Conservation (phyloP, 768 basidiomycete species). For the Macrolepiota dolichaula region DNA sequence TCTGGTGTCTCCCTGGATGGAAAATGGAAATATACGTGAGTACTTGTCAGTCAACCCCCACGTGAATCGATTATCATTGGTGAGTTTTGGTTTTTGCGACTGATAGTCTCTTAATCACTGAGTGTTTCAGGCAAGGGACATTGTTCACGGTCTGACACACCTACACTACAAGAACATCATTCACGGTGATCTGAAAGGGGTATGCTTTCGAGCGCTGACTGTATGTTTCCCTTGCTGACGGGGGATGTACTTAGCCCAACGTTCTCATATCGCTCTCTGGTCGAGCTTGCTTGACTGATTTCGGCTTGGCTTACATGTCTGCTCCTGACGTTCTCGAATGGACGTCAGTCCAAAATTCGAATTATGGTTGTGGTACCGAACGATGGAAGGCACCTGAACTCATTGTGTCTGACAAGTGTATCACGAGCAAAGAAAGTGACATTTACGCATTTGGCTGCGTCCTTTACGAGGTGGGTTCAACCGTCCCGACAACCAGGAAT, state of each 20-base stretch:
- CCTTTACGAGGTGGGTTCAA: constrained; percentile 28
- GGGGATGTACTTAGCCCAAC: constrained; percentile 30
- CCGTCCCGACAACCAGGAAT: background rate
- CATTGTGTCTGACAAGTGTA: constrained; percentile 20
- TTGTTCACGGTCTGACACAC: constrained; percentile 27
- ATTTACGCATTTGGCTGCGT: constrained; percentile 41
- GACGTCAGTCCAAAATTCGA: constrained; percentile 16
- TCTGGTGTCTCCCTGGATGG: constrained; percentile 35
- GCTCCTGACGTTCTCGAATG: constrained; percentile 18
- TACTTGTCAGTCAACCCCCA: constrained; percentile 18
- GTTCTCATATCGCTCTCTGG: constrained; percentile 39
- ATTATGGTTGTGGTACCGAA: constrained; percentile 24
- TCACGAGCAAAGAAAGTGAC: constrained; percentile 23
- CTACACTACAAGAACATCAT: constrained; percentile 30
- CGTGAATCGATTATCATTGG: constrained; percentile 13
- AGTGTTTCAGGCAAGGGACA: constrained; percentile 23
- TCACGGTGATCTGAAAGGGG: constrained; percentile 37
- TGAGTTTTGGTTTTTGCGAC: background rate
- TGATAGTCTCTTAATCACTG: background rate
- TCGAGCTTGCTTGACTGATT: constrained; percentile 46
- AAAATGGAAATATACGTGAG: constrained; percentile 27
- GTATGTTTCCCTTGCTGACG: background rate
- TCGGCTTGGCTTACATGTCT: constrained; percentile 36
- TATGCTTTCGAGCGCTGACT: background rate
- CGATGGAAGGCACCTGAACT: constrained; percentile 36